Conservation (phyloP, 441 rosid genomes). For the Mallotus repandus region DNA sequence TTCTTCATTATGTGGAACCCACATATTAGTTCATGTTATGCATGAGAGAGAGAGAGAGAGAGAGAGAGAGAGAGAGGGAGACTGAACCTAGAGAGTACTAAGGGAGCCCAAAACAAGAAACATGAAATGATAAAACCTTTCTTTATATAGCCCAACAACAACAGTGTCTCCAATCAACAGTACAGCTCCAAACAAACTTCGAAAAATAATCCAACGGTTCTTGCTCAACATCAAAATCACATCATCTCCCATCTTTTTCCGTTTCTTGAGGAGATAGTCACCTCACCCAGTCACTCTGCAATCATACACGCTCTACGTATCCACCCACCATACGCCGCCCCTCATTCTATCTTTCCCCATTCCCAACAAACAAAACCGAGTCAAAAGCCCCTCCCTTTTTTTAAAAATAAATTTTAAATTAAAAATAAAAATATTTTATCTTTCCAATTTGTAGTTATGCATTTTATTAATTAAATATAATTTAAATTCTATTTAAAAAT, state of each 20-base stretch:
- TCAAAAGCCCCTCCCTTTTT: background rate
- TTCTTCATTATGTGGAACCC: no score
- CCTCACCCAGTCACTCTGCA: background rate
- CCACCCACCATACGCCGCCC: background rate
- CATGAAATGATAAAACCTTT: no score
- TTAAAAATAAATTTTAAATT: no score
- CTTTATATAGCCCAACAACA: background rate
- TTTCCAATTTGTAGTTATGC: no score
- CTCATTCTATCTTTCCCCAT: background rate
- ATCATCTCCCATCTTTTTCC: background rate
- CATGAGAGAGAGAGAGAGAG: no score
- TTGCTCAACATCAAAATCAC: background rate
- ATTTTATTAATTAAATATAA: no score
- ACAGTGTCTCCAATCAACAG: background rate
- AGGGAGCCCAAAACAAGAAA: no score
- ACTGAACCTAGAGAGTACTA: no score
- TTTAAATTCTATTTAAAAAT: no score
- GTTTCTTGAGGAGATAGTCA: background rate
- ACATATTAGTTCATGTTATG: no score
- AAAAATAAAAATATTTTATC: no score
- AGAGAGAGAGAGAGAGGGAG: no score
- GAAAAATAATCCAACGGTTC: background rate
- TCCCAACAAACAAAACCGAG: background rate
- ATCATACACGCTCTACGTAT: background rate
- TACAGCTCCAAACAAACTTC: background rate